Evolutionary conservation across 371 early-diverging fungal species (phyloP).

Genomic region (Mucor piriformis): DNA sequence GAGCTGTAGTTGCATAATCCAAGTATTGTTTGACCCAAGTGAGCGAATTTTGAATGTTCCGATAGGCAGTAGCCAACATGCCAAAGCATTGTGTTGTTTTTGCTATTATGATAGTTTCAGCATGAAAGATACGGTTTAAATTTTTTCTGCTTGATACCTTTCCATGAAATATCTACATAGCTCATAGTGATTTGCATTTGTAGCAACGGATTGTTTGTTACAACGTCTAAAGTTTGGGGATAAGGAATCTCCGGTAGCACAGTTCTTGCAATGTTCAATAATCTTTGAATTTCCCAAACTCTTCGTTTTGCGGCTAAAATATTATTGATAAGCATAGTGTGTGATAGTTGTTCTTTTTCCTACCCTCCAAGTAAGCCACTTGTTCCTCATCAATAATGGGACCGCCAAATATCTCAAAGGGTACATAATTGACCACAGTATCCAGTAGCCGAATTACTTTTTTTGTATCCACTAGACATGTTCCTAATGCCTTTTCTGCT

Average conservation of each 20-base stretch:
- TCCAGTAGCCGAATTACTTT: constrained; percentile 31
- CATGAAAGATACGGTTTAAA: not conserved
- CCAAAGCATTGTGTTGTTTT: constrained; percentile 29
- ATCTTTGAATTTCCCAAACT: constrained; percentile 36
- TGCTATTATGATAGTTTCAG: not conserved
- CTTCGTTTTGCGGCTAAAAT: constrained; percentile 23
- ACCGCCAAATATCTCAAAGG: constrained; percentile 47
- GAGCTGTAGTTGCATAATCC: constrained; percentile 21
- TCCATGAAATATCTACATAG: constrained; percentile 44
- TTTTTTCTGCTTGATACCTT: constrained; percentile 24
- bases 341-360: not conserved
- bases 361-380: constrained; percentile 39
- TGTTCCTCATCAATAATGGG: constrained; percentile 42
- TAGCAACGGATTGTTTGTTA: constrained; percentile 39
- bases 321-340: not conserved
- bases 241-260: constrained; percentile 48
- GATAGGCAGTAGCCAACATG: constrained; percentile 15
- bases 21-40: constrained; percentile 28
- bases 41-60: constrained; percentile 23
- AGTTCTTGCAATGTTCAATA: constrained; percentile 38
- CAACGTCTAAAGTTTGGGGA: constrained; percentile 41
- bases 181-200: constrained; percentile 28
- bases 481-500: constrained; percentile 32
- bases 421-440: constrained; percentile 32
- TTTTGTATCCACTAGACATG: constrained; percentile 23